Base-by-base conservation (phyloP, 2,329 filamentous ascomycete species). In the Cladophialophora yegresii region DNA sequence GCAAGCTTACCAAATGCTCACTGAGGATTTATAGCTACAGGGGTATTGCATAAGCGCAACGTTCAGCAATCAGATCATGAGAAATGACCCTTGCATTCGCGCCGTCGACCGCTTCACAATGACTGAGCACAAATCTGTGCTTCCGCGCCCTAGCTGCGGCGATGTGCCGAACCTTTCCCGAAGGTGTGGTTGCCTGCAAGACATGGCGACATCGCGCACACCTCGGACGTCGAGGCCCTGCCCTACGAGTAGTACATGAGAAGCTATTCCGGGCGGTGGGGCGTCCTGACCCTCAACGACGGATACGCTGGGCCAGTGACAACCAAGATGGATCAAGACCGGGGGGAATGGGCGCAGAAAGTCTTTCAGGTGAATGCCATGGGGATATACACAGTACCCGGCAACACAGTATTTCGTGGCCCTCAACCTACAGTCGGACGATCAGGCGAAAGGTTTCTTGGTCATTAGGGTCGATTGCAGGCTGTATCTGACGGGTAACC, bases 311-410 rank as follows among this genome's bases (percentile, higher is more conserved):
- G 76, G 0, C 73, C 73, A 0, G 72, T 78, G 1, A 73, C 73
- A 1, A 57, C 74, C 13, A 74, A 75, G 53, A 69, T 77, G 49
- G 67, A 72, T n/a, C 67, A 73, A 16, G 77, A 75, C 6, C 45
- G 69, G 4, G 73, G 75, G 3, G 68, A 70, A 13, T 74, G 76
- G 56, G 76, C 77, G 50, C 70, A 73, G 54, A 70, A 72, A n/a
- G 74, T 76, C 0, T 75, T 78, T 22, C 68, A 74, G 32, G 72
- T 77, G 4, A 78, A 79, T 61, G 72, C 74, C 0, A 64, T 78
- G 16, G 77, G 77, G 0, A 76, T 76, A 5, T 78, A 77, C 65
- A 72, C 73, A 23, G 72, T 74, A 2, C 65, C 72, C 74, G 28
- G 72, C 74, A 2, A 74, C 74, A 9, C 75, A 77, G 33, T 71